These are phyloP conservation scores for Fusarium sambucinum DNA, from an alignment of 2,329 filamentous ascomycete genomes.

Conservation along the genomic window DNA sequence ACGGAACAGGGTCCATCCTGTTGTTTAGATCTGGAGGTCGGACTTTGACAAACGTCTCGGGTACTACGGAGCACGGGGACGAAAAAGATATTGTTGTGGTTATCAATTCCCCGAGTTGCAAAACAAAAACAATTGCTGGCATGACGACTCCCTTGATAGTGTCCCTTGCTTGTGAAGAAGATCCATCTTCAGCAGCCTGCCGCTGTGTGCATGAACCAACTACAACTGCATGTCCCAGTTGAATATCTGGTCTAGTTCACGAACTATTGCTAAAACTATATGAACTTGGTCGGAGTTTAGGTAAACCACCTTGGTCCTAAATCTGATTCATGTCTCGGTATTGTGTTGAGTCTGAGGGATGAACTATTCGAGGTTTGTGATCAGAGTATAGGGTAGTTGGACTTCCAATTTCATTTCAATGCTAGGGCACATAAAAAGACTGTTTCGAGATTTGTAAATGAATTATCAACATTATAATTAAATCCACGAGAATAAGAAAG, in stretches of 20 bases:
- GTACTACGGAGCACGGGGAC: background rate
- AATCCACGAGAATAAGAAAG: background rate
- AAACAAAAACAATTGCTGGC: slow-evolving; percentile 13
- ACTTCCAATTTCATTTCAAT: background rate
- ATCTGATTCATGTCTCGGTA: background rate
- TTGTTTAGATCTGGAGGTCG: background rate
- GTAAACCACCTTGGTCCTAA: background rate
- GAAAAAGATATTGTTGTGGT: background rate
- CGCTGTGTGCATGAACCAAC: background rate
- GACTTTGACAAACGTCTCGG: slow-evolving; percentile 13
- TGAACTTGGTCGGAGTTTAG: background rate
- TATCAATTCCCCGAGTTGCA: background rate
- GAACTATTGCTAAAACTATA: slow-evolving; percentile 7
- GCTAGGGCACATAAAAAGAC: background rate
- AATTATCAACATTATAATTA: background rate
- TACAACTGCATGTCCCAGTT: slow-evolving; percentile 13
- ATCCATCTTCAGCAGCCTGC: slow-evolving; percentile 1
- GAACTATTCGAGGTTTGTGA: background rate
- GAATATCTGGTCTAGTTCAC: background rate
- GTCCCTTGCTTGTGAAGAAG: background rate
- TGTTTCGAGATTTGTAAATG: background rate
- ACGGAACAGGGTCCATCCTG: background rate
- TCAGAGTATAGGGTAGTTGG: background rate
- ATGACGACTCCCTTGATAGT: slow-evolving; percentile 17
- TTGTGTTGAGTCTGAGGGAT: background rate